Conservation (phyloP, 2,329 filamentous ascomycete species). For the Paraconiothyrium brasiliense region DNA sequence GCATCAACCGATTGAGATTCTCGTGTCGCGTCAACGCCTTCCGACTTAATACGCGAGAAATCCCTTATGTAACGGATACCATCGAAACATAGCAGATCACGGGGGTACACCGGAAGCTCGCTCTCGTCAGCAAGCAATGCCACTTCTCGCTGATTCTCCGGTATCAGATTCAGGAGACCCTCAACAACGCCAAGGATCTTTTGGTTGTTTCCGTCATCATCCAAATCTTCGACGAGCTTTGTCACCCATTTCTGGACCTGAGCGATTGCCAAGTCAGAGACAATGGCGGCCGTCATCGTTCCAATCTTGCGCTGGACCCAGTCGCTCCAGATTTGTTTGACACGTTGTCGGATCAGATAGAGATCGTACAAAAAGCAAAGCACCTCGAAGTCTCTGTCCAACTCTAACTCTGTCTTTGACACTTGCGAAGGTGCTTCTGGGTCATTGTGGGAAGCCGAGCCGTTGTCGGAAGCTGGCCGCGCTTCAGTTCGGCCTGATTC, state of each 20-base stretch:
- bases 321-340: conserved; percentile 23
- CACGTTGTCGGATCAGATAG: conserved; percentile 20
- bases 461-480: background rate
- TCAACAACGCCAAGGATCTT: conserved; percentile 16
- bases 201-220: background rate
- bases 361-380: conserved; percentile 31
- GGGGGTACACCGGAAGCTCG: background rate
- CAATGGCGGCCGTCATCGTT: conserved; percentile 23
- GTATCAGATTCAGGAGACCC: conserved; percentile 13
- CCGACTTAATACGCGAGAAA: background rate
- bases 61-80: conserved; percentile 14
- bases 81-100: conserved; percentile 23
- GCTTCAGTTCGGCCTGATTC: background rate
- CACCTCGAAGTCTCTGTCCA: conserved; percentile 25
- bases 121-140: background rate
- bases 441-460: background rate
- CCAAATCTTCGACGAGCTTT: conserved; percentile 21
- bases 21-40: background rate
- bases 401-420: conserved; percentile 19
- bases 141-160: background rate
- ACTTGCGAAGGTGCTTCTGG: background rate
- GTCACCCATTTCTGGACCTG: conserved; percentile 24
- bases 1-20: background rate
- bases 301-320: conserved; percentile 20
- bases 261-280: conserved; percentile 27